phyloP scores from a whole-genome alignment of 1,139 yeast species.

The Magnusiomyces fungicola region DNA sequence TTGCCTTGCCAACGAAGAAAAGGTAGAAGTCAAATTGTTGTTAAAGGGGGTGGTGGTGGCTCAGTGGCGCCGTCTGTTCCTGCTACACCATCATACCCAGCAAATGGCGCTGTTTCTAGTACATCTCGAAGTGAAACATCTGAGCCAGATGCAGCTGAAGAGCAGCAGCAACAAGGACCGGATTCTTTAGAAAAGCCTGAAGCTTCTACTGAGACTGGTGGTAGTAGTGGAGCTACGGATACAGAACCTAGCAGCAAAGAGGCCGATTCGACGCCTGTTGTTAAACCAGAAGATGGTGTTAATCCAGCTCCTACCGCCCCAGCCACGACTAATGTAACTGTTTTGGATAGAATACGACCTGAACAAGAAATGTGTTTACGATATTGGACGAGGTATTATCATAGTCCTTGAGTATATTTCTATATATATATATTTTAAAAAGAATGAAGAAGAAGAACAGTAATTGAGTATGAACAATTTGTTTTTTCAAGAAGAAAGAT shows the following conservation, averaged over 20 bases:
- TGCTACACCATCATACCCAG: not conserved
- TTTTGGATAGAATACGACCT: constrained; percentile 6
- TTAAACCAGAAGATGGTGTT: not conserved
- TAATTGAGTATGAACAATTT: not conserved
- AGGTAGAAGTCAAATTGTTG: constrained; percentile 2
- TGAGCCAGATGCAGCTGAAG: not conserved
- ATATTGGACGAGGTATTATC: constrained; percentile 14
- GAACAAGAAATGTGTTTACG: constrained; percentile 16
- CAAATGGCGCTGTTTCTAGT: not conserved
- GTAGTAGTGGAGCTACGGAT: too few relatives aligned
- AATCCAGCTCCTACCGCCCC: too few relatives aligned
- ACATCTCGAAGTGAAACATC: not conserved
- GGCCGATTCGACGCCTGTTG: not conserved
- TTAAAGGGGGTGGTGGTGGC: constrained; percentile 2
- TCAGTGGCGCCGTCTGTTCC: constrained; percentile 7
- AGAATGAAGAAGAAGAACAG: not conserved
- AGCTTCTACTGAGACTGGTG: too few relatives aligned
- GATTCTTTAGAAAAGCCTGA: too few relatives aligned
- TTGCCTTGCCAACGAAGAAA: constrained; percentile 5
- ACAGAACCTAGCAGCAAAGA: too few relatives aligned
- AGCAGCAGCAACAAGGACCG: not conserved
- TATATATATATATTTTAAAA: not conserved
- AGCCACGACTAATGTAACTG: not conserved
- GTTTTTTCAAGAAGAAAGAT: not conserved
- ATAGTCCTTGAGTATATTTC: not conserved